Base-by-base conservation (phyloP, 768 basidiomycete genomes). In the Lentinula lateritia region DNA sequence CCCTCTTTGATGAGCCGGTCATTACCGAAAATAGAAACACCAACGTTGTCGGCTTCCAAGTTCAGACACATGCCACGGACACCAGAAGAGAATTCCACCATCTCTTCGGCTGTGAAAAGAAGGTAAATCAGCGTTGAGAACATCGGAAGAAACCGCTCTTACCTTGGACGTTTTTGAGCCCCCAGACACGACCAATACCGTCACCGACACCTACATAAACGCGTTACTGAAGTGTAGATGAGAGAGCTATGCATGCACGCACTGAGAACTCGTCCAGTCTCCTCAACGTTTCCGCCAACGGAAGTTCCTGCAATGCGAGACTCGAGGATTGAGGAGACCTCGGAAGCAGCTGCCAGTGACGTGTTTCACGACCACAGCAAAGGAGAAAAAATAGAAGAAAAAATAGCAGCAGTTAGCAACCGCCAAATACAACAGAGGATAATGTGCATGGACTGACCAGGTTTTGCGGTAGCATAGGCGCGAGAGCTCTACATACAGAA, bases 41-140 rank as follows among this genome's bases (percentile, higher is more conserved):
- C 97, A 83, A 98, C 96, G 72, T 98, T 98, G 89, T 98, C 97
- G 79, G 96, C 94, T 81, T 99, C 97, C 88, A 99, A 90, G 91
- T 99, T 99, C 78, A 99, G 80, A 79, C 95, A 98, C 97, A 99
- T 99, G 84, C 97, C 97, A 75, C 97, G 95, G 71, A 99, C 88
- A 79, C 97, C 97, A 56, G 97, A 98, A 54, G 96, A 93, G 86
- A 99, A 99, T 86, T 99, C 97, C 86, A 99, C 97, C 97, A 99
- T 99, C 88, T 99, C 97, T 81, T 99, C 97, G 80, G 90, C 90
- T 95, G 77, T 53, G 68, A 60, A 66, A 52, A 65, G 62, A 66
- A 61, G 55, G 50, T 35, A 52, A 46, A 54, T 45, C 57, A n/a
- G 57, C 50, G 13, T 39, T n/a, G 41, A 50, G 50, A 36, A 3